Base-by-base conservation (phyloP, 1,139 yeast genomes). In the Entelexis paramagnoliae region DNA sequence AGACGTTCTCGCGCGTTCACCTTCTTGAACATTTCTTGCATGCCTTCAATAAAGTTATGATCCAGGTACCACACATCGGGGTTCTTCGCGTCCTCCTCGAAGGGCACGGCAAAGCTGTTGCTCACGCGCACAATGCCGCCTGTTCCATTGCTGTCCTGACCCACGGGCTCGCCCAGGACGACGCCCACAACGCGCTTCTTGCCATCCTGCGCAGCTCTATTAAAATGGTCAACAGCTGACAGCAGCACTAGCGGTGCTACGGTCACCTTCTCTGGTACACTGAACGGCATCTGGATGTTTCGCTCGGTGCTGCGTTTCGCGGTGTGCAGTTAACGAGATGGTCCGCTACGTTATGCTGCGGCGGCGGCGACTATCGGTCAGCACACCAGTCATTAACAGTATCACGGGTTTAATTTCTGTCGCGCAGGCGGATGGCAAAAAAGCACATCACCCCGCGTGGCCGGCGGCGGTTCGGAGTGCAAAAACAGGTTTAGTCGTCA, bases 1-100 rank as follows among this genome's bases (percentile, higher is more conserved):
- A 93, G 75, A 67, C 81, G 85, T 67, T 93, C 99, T 70, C 86
- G 87, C 28, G 98, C 99, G 71, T 89, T 91, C 65, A 91, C 91
- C 69, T 93, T 91, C 66, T 85, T 87, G 70, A 87, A 91, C 99
- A 93, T 93, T 61, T 88, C 96, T 58, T 91, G 83, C 99, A 93
- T 93, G 52, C 86, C 78, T 64, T 91, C 98, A 57, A 93, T 87
- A 66, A 82, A 93, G 66, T 93, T 91, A 70, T 93, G 98, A 66
- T 93, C 98, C 63, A 93, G 73, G 64, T 91, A 93, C 97, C 98
- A 93, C 46, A 93, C 96, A n/a, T 80, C 80, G 2, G 95, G 78
- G 67, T 87, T 85, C 68, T 81, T 83, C 51, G 84, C 95, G 65
- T 91, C 98, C 66, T 93, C 99, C 68, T 93, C 98, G 65, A 91